Conservation (phyloP, 179 eudicot genomes). For the Silene noctiflora region DNA sequence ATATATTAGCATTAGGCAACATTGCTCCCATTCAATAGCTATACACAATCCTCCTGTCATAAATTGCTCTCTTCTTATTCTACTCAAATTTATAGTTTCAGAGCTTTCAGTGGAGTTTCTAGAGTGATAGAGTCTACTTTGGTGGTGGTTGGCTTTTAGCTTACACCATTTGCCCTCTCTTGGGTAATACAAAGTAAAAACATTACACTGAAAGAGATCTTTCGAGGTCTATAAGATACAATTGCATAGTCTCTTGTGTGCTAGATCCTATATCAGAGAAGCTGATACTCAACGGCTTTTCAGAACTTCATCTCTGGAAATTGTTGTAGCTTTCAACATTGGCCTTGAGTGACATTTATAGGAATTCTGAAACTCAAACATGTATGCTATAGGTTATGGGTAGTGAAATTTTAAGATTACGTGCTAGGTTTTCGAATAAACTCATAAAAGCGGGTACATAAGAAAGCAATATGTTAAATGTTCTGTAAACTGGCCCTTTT, state of each 20-base stretch:
- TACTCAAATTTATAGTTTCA: too few species aligned
- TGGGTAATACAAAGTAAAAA: too few species aligned
- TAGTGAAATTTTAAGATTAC: background rate
- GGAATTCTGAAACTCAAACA: background rate
- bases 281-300: background rate
- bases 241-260: background rate
- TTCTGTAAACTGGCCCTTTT: background rate
- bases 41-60: too few species aligned
- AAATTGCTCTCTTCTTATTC: too few species aligned
- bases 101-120: too few species aligned
- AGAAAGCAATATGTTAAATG: background rate
- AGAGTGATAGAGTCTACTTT: too few species aligned
- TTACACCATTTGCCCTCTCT: too few species aligned
- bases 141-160: too few species aligned
- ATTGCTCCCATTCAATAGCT: too few species aligned
- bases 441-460: background rate
- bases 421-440: background rate
- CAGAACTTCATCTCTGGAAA: background rate
- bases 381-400: background rate
- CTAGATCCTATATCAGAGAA: background rate
- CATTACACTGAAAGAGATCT: background rate
- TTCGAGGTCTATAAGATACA: background rate
- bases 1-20: too few species aligned
- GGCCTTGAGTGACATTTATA: background rate
- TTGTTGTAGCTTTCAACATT: background rate